phyloP scores from a whole-genome alignment of 176 grass and related monocot genomes.

The Ensete ventricosum region DNA sequence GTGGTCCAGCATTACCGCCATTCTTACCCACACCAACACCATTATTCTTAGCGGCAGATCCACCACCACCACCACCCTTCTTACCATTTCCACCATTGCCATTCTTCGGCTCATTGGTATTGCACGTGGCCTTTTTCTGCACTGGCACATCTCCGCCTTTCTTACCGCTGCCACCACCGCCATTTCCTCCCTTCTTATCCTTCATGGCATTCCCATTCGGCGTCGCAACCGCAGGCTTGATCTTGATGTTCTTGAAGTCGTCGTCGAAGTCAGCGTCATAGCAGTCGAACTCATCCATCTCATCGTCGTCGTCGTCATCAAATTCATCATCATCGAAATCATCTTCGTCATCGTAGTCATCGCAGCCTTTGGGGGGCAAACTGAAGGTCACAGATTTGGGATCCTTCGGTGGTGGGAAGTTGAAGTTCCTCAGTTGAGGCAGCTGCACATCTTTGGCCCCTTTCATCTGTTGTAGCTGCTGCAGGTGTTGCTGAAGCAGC shows the following conservation, averaged over 20 bases:
- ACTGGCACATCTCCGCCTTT: constrained; percentile 30
- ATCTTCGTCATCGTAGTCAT: constrained; percentile 37
- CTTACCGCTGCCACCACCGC: constrained; percentile 35
- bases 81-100: constrained; percentile 25
- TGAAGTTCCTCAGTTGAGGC: constrained; percentile 44
- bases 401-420: constrained; percentile 51
- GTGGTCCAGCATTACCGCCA: constrained; percentile 9
- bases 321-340: constrained; percentile 21
- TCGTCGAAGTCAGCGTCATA: constrained; percentile 15
- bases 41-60: constrained; percentile 22
- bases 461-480: constrained; percentile 58
- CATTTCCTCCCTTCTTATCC: constrained; percentile 31
- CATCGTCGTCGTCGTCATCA: constrained; percentile 29
- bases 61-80: constrained; percentile 32
- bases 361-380: constrained; percentile 7
- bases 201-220: constrained; percentile 18
- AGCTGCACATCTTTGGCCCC: constrained; percentile 57
- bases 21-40: constrained; percentile 28
- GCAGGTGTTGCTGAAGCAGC: not conserved
- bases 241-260: constrained; percentile 30
- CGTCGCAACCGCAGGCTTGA: constrained; percentile 39
- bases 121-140: constrained; percentile 23
- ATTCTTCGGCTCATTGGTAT: constrained; percentile 28
- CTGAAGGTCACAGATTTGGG: constrained; percentile 50
- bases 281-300: constrained; percentile 12